These are phyloP conservation scores for Chytriomyces sp. DNA, from an alignment of 192 early-diverging fungal species.

Conservation along the genomic window DNA sequence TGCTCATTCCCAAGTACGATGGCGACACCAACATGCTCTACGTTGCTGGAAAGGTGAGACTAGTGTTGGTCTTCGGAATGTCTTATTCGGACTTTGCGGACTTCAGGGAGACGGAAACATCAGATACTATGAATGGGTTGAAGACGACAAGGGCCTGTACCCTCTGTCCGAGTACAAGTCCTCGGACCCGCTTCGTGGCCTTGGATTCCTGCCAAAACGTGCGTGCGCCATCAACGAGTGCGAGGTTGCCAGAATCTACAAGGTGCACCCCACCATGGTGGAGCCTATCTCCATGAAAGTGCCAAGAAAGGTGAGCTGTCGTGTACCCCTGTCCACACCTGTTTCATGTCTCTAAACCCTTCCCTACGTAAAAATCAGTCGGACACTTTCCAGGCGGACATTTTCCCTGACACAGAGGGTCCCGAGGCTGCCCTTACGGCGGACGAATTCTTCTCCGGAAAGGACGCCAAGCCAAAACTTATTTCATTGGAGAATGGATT, in stretches of 20 bases:
- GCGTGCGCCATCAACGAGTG: slow-evolving; percentile 81
- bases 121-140: slow-evolving; percentile 96
- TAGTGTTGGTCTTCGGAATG: background rate
- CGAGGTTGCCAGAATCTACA: slow-evolving; percentile 93
- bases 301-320: slow-evolving; percentile 84
- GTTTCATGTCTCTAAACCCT: background rate
- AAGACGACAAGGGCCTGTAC: slow-evolving; percentile 81
- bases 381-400: slow-evolving; percentile 94
- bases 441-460: slow-evolving; percentile 89
- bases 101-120: slow-evolving; percentile 93
- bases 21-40: slow-evolving; percentile 86
- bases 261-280: slow-evolving; percentile 83
- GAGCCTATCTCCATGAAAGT: slow-evolving; percentile 98
- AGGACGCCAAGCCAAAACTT: slow-evolving; percentile 78
- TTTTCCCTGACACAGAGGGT: slow-evolving; percentile 86
- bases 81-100: slow-evolving; percentile 19
- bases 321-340: background rate
- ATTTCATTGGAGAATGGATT: slow-evolving; percentile 73
- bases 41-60: slow-evolving; percentile 84
- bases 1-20: slow-evolving; percentile 98
- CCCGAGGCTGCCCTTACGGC: slow-evolving; percentile 84
- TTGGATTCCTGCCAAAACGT: slow-evolving; percentile 93
- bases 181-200: slow-evolving; percentile 88
- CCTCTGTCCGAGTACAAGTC: slow-evolving; percentile 88
- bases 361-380: slow-evolving; percentile 55